Evolutionary conservation across 192 early-diverging fungal genomes (phyloP).

Genomic region (Pilobolus umbonatus): DNA sequence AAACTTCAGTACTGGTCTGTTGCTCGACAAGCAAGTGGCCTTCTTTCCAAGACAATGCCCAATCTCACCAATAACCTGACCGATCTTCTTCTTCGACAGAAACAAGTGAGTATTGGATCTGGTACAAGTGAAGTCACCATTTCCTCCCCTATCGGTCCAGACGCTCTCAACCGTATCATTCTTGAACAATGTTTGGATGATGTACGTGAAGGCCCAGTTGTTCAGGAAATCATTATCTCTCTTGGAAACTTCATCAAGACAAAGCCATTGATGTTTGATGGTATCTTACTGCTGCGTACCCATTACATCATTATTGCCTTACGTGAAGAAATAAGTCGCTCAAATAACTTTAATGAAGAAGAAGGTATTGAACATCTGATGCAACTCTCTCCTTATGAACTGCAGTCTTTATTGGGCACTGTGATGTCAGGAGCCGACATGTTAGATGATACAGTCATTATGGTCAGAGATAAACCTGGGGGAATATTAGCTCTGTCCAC

Average conservation of each 20-base stretch:
- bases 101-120: constrained; percentile 73
- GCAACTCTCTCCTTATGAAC: constrained; percentile 77
- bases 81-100: constrained; percentile 73
- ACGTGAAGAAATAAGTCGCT: constrained; percentile 76
- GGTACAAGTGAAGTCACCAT: constrained; percentile 65
- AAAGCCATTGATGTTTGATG: constrained; percentile 66
- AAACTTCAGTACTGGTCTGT: constrained; percentile 71
- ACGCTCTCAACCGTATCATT: constrained; percentile 60
- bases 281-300: constrained; percentile 76
- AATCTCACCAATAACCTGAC: constrained; percentile 74
- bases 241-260: constrained; percentile 70
- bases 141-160: constrained; percentile 64
- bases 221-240: constrained; percentile 81
- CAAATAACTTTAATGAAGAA: constrained; percentile 69
- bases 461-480: constrained; percentile 39
- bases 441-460: constrained; percentile 34
- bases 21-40: constrained; percentile 75
- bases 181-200: constrained; percentile 70
- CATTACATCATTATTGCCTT: constrained; percentile 83
- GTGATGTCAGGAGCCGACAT: constrained; percentile 62
- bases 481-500: constrained; percentile 33
- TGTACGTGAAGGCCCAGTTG: constrained; percentile 76
- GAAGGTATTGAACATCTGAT: constrained; percentile 77
- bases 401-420: constrained; percentile 69
- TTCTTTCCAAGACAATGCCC: constrained; percentile 70